phyloP scores from a whole-genome alignment of 148 eudicot species.

The Vaccinium myrtillus region DNA sequence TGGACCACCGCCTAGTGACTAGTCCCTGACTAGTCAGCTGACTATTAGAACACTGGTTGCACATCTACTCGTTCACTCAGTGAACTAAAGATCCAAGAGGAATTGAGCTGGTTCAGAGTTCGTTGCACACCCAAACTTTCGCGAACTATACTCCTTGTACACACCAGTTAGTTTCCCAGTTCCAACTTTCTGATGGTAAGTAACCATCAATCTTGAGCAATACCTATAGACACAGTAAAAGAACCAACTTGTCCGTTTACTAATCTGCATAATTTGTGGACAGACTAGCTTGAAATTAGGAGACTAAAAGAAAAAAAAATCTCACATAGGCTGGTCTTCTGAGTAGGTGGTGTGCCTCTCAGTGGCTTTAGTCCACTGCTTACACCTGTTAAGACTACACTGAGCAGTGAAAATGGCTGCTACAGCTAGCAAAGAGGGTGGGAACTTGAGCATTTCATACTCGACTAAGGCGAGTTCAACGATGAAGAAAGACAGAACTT shows the following conservation, averaged over 20 bases:
- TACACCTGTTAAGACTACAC: constrained; percentile 12
- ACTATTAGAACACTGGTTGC: not conserved
- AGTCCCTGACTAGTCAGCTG: too few relatives aligned
- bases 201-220: constrained; percentile 12
- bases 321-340: constrained; percentile 16
- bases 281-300: not conserved
- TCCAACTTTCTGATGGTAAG: constrained; percentile 9
- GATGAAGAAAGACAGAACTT: constrained; percentile 14
- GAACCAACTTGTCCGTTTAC: not conserved
- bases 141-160: constrained; percentile 3
- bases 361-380: constrained; percentile 9
- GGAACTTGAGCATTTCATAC: constrained; percentile 18
- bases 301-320: not conserved
- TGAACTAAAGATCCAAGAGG: not conserved
- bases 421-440: constrained; percentile 13
- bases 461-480: constrained; percentile 15
- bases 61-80: not conserved
- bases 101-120: constrained; percentile 13
- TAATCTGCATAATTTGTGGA: not conserved
- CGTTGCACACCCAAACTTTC: not conserved
- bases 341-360: constrained; percentile 16
- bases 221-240: not conserved
- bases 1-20: too few relatives aligned
- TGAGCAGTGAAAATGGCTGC: constrained; percentile 17
- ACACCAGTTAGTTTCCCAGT: constrained; percentile 3